A percentile compares a stretch with the other conserved stretches of the same genome.
phyloP scores from a whole-genome alignment of 768 basidiomycete genomes.

The Leccinum subtestaceum region DNA sequence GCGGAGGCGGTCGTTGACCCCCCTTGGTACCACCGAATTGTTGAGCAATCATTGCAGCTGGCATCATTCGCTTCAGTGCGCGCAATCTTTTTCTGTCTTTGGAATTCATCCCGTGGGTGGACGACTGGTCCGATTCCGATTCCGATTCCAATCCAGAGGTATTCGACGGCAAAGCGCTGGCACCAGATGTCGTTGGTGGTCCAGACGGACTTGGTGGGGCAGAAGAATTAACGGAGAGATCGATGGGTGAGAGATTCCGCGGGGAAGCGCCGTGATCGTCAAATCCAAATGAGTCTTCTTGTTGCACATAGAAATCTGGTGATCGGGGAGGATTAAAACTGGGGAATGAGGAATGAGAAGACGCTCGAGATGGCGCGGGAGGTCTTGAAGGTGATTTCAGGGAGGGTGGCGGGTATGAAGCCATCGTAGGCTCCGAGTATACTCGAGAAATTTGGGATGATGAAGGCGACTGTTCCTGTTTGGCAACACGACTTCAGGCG shows the following conservation, averaged over 20 bases:
- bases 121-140: slow-evolving; percentile 23
- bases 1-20: slow-evolving; percentile 12
- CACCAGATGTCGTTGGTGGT: slow-evolving; percentile 17
- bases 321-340: slow-evolving; percentile 2
- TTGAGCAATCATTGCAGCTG: slow-evolving; percentile 47
- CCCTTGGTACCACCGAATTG: slow-evolving; percentile 22
- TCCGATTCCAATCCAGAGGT: slow-evolving; percentile 16
- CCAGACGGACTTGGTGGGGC: slow-evolving; percentile 16
- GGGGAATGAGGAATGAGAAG: slow-evolving; percentile 10
- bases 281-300: slow-evolving; percentile 14
- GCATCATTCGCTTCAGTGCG: slow-evolving; percentile 50
- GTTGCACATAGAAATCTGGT: slow-evolving; percentile 14
- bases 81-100: slow-evolving; percentile 37
- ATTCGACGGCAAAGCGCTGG: slow-evolving; percentile 16
- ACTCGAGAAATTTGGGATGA: slow-evolving; percentile 5
- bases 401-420: slow-evolving; percentile 4
- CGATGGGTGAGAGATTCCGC: slow-evolving; percentile 5
- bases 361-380: slow-evolving; percentile 1
- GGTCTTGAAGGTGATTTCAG: slow-evolving; percentile 3
- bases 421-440: slow-evolving; percentile 12
- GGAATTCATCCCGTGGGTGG: slow-evolving; percentile 19
- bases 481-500: neutral
- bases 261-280: slow-evolving; percentile 5
- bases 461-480: slow-evolving; percentile 11
- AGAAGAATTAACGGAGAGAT: slow-evolving; percentile 2